Base-by-base conservation (phyloP, 164 flowering plant genomes). In the Magnolia changhungtana region DNA sequence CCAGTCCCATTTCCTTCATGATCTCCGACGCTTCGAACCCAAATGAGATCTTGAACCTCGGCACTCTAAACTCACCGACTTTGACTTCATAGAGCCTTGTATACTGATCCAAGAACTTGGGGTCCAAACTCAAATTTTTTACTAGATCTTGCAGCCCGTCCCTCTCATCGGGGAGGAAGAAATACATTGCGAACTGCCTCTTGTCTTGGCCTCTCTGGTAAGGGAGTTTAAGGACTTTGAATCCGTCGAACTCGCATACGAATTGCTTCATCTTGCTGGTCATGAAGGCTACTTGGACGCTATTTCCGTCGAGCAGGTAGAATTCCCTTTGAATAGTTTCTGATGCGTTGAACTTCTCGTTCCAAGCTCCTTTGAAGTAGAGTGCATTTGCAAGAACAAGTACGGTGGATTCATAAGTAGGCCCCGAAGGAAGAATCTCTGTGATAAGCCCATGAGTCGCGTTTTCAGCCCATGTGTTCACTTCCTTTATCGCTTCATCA, bases 261-360 rank as follows among this genome's bases (percentile, higher is more conserved):
- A 20, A 61, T 19, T 69, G 71, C 5, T 74, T 14, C 16, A 69
- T 49, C 21, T 27, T 5, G 23, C 20, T 70, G 14, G 74, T 77
- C 85, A 84, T 82, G 79, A 84, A 80, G n/a, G 85, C 83, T 3
- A 68, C 80, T 11, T 75, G 37, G 50, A 79, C 66, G 0, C 45
- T 14, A 14, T 55, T 61, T 4, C 84, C 82, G 18, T 81, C 67
- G 2, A 77, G 81, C 61, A 82, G 82, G 52, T 78, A 68, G 50
- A 85, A 83, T 66, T 80, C 77, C 2, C 64, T 16, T 14, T 52
- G 10, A 70, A 55, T 14, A 5, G 86, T 79, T 9, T 61, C 23
- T 2, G 67, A 52, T 59, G 2, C 8, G 16, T 75, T 55, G 21
- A 83, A 80, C 14, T 4, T 11, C 2, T 19, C 1, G 9, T 7